Conservation (phyloP, 2,329 filamentous ascomycete species). For the Colletotrichum camelliae region DNA sequence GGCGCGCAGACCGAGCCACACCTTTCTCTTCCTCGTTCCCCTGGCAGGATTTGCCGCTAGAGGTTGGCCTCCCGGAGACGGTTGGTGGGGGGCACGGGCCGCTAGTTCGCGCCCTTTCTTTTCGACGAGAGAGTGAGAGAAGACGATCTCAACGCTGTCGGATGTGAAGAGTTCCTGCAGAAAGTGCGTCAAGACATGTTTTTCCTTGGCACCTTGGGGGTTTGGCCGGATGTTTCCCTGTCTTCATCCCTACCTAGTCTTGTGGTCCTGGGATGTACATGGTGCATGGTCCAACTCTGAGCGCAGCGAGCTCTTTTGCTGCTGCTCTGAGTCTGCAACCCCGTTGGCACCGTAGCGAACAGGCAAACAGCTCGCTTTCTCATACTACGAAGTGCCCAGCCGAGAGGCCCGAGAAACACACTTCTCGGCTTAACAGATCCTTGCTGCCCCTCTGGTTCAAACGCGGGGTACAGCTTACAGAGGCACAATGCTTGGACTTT, state of each 20-base stretch:
- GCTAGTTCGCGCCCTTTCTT: not conserved
- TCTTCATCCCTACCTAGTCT: not conserved
- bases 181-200: not conserved
- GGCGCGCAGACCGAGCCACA: constrained; percentile 12
- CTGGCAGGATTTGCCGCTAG: not conserved
- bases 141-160: not conserved
- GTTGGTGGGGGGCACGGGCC: not conserved
- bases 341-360: not conserved
- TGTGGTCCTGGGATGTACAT: not conserved
- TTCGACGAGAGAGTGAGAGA: not conserved
- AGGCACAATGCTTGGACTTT: not conserved
- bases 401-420: not conserved
- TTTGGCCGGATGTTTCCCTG: not conserved
- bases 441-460: not conserved
- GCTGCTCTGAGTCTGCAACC: not conserved
- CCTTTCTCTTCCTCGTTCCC: not conserved
- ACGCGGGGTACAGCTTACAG: constrained; percentile 13
- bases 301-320: not conserved
- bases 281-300: not conserved
- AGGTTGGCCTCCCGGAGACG: not conserved
- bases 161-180: not conserved
- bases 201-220: not conserved
- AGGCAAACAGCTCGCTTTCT: not conserved
- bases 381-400: not conserved
- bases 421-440: not conserved